Percentiles rank a stretch among this genome's conserved stretches.
Evolutionary conservation across 805 yeast genomes (phyloP).

Genomic region (Nakazawaea laoshanensis): DNA sequence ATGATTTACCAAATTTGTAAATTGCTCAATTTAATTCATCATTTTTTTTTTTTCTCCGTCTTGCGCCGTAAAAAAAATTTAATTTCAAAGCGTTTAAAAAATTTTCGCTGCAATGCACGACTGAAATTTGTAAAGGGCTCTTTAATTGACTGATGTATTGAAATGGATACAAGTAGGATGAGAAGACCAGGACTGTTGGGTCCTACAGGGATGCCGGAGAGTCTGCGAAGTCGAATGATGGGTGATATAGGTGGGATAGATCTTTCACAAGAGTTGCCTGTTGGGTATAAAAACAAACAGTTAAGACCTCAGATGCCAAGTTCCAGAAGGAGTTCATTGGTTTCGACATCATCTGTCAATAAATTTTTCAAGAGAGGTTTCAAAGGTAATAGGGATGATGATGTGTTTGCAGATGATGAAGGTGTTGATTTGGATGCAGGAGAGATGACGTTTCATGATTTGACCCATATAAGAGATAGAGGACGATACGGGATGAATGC

Average conservation of each 20-base stretch:
- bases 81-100: too few species aligned
- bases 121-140: too few species aligned
- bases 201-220: slow-evolving; percentile 16
- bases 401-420: slow-evolving; percentile 18
- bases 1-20: slow-evolving; percentile 17
- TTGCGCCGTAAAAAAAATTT: too few species aligned
- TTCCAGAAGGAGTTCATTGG: slow-evolving; percentile 17
- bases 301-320: slow-evolving; percentile 15
- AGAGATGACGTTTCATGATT: slow-evolving; percentile 54
- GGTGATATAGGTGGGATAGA: slow-evolving; percentile 36
- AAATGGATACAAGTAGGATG: slow-evolving; percentile 23
- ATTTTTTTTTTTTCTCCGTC: background rate
- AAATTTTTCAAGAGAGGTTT: slow-evolving; percentile 32
- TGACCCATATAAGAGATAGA: slow-evolving; percentile 54
- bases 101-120: too few species aligned
- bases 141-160: slow-evolving; percentile 16
- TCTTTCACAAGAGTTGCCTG: slow-evolving; percentile 31
- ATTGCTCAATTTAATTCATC: too few species aligned
- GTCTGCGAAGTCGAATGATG: slow-evolving; percentile 27
- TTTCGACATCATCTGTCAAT: slow-evolving; percentile 25
- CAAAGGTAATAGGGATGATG: slow-evolving; percentile 18
- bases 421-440: slow-evolving; percentile 25
- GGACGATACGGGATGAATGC: slow-evolving; percentile 51
- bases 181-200: slow-evolving; percentile 11
- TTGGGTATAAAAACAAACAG: slow-evolving; percentile 10